Evolutionary conservation across 163 green algal genomes (phyloP).

Genomic region (Chlamydomonas reinhardtii): DNA sequence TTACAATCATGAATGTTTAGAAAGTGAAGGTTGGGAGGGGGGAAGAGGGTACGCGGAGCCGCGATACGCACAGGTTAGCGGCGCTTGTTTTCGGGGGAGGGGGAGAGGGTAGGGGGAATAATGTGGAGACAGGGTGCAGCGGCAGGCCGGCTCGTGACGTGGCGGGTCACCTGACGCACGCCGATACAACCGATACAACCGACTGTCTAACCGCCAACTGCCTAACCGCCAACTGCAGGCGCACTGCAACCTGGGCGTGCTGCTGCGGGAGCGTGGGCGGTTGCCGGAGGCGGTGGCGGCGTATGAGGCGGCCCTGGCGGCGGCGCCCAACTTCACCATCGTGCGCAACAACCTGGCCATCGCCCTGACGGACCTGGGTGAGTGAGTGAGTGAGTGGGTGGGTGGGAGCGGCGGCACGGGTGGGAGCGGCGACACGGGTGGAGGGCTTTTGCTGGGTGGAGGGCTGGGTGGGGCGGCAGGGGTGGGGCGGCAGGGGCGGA

Average conservation of each 20-base stretch:
- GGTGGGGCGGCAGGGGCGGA: not conserved
- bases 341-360: slow-evolving; percentile 86
- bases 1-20: no score
- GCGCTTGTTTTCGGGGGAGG: no score
- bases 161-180: no score
- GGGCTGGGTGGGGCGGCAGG: not conserved
- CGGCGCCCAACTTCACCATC: slow-evolving; percentile 84
- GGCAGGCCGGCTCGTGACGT: no score
- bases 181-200: no score
- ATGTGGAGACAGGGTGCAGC: no score
- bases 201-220: no score
- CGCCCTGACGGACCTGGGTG: slow-evolving; percentile 87
- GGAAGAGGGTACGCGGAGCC: no score
- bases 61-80: no score
- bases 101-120: no score
- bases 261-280: slow-evolving; percentile 62
- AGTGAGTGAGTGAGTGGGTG: not conserved
- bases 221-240: slow-evolving; percentile 70
- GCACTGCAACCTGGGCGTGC: slow-evolving; percentile 94
- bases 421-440: not conserved
- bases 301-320: slow-evolving; percentile 87
- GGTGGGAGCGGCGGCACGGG: no score
- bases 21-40: not conserved
- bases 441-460: not conserved
- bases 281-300: slow-evolving; percentile 80